Conservation (phyloP, 805 yeast species). For the Kuraishia floccosa region DNA sequence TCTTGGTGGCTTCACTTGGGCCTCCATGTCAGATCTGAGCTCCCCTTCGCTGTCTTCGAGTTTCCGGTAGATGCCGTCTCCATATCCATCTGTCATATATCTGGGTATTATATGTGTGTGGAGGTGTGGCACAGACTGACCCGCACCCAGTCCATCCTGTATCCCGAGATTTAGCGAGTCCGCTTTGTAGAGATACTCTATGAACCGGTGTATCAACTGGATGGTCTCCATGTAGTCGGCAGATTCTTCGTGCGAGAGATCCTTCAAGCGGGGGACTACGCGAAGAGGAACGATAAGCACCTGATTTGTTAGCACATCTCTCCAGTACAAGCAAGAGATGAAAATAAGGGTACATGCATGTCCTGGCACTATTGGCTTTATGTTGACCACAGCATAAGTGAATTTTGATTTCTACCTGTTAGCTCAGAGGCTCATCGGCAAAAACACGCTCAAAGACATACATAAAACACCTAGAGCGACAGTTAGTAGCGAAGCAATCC, state of each 20-base stretch:
- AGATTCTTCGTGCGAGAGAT: slow-evolving; percentile 61
- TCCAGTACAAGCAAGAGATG: no score
- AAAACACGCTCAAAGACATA: slow-evolving; percentile 1
- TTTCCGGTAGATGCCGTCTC: slow-evolving; percentile 63
- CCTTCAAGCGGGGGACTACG: slow-evolving; percentile 52
- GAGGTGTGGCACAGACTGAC: slow-evolving; percentile 91
- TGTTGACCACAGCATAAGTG: slow-evolving; percentile 79
- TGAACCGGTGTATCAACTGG: slow-evolving; percentile 58
- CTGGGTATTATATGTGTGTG: slow-evolving; percentile 94
- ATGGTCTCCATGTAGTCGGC: slow-evolving; percentile 70
- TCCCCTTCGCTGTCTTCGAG: slow-evolving; percentile 48
- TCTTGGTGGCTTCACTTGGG: slow-evolving; percentile 11
- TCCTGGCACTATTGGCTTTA: slow-evolving; percentile 90
- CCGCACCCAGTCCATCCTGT: slow-evolving; percentile 95
- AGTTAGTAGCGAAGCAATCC: slow-evolving; percentile 3
- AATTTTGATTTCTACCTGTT: slow-evolving; percentile 41
- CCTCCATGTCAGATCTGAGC: slow-evolving; percentile 21
- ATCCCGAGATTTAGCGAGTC: slow-evolving; percentile 84
- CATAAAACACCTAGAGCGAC: slow-evolving; percentile 8
- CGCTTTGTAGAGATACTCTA: slow-evolving; percentile 58
- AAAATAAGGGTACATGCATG: slow-evolving; percentile 38
- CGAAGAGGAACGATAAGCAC: slow-evolving; percentile 77
- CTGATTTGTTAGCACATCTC: slow-evolving; percentile 1
- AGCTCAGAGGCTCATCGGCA: not conserved
- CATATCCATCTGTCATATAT: slow-evolving; percentile 40